Evolutionary conservation across 2,329 filamentous ascomycete species (phyloP).

Genomic region (Pezicula neosporulosa): DNA sequence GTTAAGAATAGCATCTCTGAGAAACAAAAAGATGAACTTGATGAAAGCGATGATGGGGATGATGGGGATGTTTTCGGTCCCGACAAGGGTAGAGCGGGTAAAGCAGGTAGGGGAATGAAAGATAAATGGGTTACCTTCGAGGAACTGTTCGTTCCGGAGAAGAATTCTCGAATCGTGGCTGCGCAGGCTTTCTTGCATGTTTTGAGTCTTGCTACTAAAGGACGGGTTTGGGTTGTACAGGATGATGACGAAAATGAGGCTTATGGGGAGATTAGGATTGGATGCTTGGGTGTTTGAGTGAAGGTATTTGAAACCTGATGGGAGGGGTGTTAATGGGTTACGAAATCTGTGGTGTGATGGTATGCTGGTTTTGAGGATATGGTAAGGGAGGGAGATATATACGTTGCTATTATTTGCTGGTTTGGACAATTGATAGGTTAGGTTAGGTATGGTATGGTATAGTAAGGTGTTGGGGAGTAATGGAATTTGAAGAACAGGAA

Average conservation of each 20-base stretch:
- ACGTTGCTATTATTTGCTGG: no score
- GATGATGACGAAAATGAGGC: constrained; percentile 10
- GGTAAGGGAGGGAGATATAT: no score
- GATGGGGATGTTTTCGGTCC: neutral
- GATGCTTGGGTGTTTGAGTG: constrained; percentile 11
- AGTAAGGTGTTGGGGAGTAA: no score
- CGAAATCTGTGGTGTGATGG: no score
- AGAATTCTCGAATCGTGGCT: constrained; percentile 54
- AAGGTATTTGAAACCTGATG: no score
- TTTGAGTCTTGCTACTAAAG: constrained; percentile 66
- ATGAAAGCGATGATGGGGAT: neutral
- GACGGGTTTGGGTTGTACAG: constrained; percentile 61
- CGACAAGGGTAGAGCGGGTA: no score
- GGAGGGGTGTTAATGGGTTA: no score
- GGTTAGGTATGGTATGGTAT: no score
- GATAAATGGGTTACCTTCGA: constrained; percentile 60
- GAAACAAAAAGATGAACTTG: constrained; percentile 23
- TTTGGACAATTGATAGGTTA: no score
- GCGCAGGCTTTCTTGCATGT: constrained; percentile 76
- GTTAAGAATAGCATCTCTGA: constrained; percentile 42
- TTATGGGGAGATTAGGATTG: constrained; percentile 21
- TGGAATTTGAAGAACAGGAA: no score
- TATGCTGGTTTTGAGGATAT: no score
- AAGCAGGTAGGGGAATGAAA: neutral
- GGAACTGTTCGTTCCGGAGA: constrained; percentile 57